Evolutionary conservation across 73 alveolate species (phyloP).

Genomic region (Paramecium primaurelia): DNA sequence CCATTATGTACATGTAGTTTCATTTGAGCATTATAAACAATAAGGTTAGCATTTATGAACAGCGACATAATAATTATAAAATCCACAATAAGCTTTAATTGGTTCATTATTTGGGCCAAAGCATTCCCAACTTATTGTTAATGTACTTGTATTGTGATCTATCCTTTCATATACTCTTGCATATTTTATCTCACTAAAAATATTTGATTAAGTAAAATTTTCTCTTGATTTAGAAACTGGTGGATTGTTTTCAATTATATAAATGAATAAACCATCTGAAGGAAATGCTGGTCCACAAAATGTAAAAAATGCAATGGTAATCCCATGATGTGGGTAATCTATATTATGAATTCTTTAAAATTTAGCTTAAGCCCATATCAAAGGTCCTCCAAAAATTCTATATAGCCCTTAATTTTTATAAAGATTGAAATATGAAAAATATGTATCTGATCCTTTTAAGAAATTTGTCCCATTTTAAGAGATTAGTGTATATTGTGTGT

Average conservation of each 20-base stretch:
- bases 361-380: not conserved
- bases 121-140: not conserved
- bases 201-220: no score
- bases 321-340: not conserved
- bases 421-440: not conserved
- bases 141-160: not conserved
- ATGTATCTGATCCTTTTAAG: not conserved
- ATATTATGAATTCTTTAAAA: not conserved
- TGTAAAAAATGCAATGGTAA: not conserved
- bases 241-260: not conserved
- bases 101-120: not conserved
- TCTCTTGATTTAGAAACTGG: not conserved
- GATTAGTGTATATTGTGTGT: not conserved
- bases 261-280: not conserved
- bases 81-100: not conserved
- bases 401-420: no score
- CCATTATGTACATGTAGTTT: not conserved
- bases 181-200: not conserved
- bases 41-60: not conserved
- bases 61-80: not conserved
- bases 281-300: not conserved
- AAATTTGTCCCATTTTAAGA: not conserved
- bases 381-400: not conserved
- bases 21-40: not conserved
- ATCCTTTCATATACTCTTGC: not conserved